Conservation (phyloP, 768 basidiomycete species). For the Tephrocybe sp. region DNA sequence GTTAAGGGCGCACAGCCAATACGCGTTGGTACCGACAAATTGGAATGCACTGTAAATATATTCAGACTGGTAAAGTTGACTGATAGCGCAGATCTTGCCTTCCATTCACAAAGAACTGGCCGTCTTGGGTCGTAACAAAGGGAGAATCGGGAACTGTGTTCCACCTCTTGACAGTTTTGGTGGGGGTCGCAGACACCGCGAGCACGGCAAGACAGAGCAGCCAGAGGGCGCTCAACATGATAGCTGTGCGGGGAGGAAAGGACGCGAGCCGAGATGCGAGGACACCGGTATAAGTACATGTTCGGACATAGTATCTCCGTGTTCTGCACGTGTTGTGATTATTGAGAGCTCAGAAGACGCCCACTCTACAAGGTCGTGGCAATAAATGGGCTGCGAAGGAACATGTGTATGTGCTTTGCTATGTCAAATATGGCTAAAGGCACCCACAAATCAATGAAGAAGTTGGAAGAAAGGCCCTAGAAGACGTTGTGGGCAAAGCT, state of each 20-base stretch:
- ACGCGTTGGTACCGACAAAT: constrained; percentile 54
- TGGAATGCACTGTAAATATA: constrained; percentile 22
- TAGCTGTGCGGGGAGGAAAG: constrained; percentile 21
- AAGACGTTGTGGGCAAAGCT: neutral
- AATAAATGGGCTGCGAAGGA: neutral
- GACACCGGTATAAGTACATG: constrained; percentile 13
- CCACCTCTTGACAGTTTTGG: constrained; percentile 29
- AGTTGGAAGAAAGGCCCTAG: too few species aligned
- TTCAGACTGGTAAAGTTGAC: constrained; percentile 1
- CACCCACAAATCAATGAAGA: neutral
- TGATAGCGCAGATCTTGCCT: constrained; percentile 29
- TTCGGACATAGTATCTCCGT: constrained; percentile 11
- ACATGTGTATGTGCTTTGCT: neutral
- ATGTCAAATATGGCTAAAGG: constrained; percentile 8
- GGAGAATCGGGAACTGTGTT: constrained; percentile 23
- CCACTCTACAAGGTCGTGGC: neutral
- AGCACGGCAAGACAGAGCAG: constrained; percentile 29
- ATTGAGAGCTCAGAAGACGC: constrained; percentile 4
- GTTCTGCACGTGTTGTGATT: constrained; percentile 15
- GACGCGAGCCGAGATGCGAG: constrained; percentile 7
- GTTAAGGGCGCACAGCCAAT: constrained; percentile 62
- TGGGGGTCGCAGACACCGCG: constrained; percentile 33
- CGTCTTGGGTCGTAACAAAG: constrained; percentile 44
- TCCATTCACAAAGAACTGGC: constrained; percentile 55
- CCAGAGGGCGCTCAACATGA: constrained; percentile 33